Conservation (phyloP, 495 filamentous ascomycete genomes). For the Neurospora terricola region DNA sequence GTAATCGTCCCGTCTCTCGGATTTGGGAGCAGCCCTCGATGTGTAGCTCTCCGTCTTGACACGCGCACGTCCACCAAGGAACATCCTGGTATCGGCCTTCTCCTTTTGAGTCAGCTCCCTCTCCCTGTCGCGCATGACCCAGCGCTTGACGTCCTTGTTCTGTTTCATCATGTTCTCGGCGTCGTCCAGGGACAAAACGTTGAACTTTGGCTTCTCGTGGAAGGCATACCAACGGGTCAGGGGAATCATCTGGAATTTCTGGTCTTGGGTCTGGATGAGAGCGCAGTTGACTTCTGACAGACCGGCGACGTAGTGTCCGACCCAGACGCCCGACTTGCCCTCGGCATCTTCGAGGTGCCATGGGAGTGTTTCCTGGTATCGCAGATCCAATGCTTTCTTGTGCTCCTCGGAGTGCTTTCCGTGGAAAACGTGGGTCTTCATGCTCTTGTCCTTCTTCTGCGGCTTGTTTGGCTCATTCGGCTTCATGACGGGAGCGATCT, state of each 20-base stretch:
- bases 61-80: slow-evolving; percentile 31
- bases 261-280: slow-evolving; percentile 51
- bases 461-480: slow-evolving; percentile 44
- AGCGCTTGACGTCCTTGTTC: slow-evolving; percentile 39
- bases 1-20: slow-evolving; percentile 46
- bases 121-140: slow-evolving; percentile 62
- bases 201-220: slow-evolving; percentile 70
- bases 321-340: slow-evolving; percentile 76
- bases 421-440: slow-evolving; percentile 59
- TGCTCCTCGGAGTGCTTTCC: slow-evolving; percentile 53
- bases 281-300: slow-evolving; percentile 68
- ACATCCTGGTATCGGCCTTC: slow-evolving; percentile 35
- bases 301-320: slow-evolving; percentile 78
- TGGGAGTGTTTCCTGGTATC: slow-evolving; percentile 89
- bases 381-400: slow-evolving; percentile 64
- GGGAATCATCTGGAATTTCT: slow-evolving; percentile 74
- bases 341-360: slow-evolving; percentile 98
- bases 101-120: slow-evolving; percentile 44
- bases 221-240: slow-evolving; percentile 95
- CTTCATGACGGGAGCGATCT: slow-evolving; percentile 66
- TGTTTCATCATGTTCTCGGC: slow-evolving; percentile 67
- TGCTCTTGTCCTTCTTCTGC: slow-evolving; percentile 59
- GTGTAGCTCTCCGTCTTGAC: slow-evolving; percentile 46
- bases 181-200: slow-evolving; percentile 70
- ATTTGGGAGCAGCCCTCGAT: slow-evolving; percentile 36